Percentiles rank a stretch among this genome's conserved stretches.
Evolutionary conservation across 2,329 filamentous ascomycete species (phyloP).

Genomic region (Coniochaeta ligniaria): DNA sequence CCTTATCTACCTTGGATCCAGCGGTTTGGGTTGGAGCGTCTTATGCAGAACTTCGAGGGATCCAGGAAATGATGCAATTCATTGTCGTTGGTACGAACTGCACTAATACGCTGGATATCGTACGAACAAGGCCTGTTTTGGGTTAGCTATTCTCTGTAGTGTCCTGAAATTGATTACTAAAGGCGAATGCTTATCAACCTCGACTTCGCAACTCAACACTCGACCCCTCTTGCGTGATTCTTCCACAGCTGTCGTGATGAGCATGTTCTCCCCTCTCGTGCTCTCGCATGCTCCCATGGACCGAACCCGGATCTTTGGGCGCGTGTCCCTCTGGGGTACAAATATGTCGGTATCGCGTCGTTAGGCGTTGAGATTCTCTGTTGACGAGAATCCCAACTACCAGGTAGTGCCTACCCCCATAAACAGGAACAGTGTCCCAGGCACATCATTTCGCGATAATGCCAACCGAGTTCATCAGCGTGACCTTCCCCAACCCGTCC

Average conservation of each 20-base stretch:
- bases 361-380: neutral
- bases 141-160: neutral
- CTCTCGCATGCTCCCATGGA: neutral
- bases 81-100: neutral
- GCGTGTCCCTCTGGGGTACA: neutral
- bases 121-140: neutral
- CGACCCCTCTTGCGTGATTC: neutral
- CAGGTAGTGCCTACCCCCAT: neutral
- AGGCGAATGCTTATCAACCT: neutral
- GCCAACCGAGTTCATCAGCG: slow-evolving; percentile 50
- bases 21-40: no score
- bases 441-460: slow-evolving; percentile 17
- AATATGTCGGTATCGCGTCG: neutral
- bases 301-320: neutral
- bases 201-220: neutral
- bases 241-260: neutral
- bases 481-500: slow-evolving; percentile 49
- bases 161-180: neutral
- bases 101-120: no score
- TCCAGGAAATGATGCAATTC: neutral
- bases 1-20: no score
- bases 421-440: neutral
- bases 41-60: no score
- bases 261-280: neutral
- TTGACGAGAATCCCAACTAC: neutral